Base-by-base conservation (phyloP, 2,329 filamentous ascomycete genomes). In the Colletotrichum scovillei region DNA sequence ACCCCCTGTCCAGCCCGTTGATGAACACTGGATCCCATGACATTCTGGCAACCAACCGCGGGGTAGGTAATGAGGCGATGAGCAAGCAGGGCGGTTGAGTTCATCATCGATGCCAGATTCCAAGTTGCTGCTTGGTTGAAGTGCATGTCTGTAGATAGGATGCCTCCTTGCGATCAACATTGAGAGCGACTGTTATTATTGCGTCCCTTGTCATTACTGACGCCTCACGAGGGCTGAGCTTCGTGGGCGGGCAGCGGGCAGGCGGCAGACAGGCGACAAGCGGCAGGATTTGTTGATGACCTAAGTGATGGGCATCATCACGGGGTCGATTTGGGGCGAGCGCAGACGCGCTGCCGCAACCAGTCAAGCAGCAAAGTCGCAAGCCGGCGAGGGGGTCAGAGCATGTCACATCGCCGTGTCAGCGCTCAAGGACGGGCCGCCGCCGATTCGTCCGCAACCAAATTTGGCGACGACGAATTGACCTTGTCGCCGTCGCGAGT, bases 251-350 rank as follows among this genome's bases (percentile, higher is more conserved):
- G 46, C 57, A 46, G 46, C 32, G 32, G 32, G 32, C 30, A 59
- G 60, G 55, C 57, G 55, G 46, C 32, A 46, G n/a, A 52, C 28
- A 64, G 52, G 52, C 57, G 60, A 59, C 65, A 73, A 49, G 35
- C 70, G 62, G 38, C 52, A 66, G 38, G 60, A 53, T 62, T 65
- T 30, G 42, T 49, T 49, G 70, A 70, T 62, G 55, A 73, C 71
- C 67, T 57, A 52, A 66, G 56, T 67, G 78, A 78, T 75, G 73
- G 69, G 69, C 68, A 63, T 55, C 75, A 79, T 81, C 79, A 80
- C 77, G 78, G 77, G 79, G 78, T 74, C 76, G 52, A 76, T 69
- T 65, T 77, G 75, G 73, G 74, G 75, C 70, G 64, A 74, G 64
- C 64, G 35, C 56, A 59, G 67, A 57, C 57, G 53, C 56, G 46